Conservation (phyloP, 2,329 filamentous ascomycete genomes). For the Colletotrichum sp. region DNA sequence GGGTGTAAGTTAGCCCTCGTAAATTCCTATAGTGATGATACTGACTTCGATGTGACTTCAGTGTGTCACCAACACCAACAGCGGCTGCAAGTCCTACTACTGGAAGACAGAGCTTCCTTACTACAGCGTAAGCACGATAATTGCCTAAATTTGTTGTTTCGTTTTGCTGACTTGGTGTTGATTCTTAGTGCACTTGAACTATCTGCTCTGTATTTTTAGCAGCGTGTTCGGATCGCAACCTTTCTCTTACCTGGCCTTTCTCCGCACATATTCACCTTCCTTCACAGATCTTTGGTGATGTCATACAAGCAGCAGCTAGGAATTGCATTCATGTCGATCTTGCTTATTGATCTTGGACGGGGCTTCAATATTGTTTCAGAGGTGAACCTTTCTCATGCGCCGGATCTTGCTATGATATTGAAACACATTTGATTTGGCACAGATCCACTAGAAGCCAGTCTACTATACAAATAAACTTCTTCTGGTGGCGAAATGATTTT, state of each 20-base stretch:
- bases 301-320: rapidly evolving
- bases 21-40: neutral
- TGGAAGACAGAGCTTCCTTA: neutral
- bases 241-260: rapidly evolving
- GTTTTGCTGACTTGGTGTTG: neutral
- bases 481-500: neutral
- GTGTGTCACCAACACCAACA: neutral
- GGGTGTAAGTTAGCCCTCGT: neutral
- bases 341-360: neutral
- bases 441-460: neutral
- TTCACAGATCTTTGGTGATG: neutral
- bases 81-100: neutral
- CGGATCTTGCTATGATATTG: neutral
- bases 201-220: neutral
- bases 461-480: rapidly evolving
- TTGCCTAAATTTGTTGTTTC: rapidly evolving
- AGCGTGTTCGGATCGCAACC: neutral
- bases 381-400: neutral
- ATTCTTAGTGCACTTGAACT: neutral
- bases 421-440: neutral
- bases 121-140: neutral
- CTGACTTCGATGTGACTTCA: neutral
- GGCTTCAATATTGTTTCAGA: neutral
- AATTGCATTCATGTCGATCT: neutral
- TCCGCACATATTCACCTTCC: rapidly evolving